Conservation (phyloP, 768 basidiomycete species). For the Tricholoma furcatifolium region DNA sequence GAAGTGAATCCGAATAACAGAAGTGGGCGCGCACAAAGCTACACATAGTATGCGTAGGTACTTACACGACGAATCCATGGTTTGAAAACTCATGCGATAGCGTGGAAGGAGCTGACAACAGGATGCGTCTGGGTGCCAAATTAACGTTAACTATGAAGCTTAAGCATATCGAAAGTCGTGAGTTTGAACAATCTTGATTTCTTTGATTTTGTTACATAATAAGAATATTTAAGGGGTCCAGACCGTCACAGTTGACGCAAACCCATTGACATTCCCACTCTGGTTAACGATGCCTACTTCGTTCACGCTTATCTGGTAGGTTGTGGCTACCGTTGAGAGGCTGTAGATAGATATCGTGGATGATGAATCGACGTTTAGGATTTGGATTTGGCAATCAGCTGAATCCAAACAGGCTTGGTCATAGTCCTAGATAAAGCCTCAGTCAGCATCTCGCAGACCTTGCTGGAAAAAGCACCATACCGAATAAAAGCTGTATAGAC, state of each 20-base stretch:
- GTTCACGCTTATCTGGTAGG: constrained; percentile 52
- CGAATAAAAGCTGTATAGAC: constrained; percentile 69
- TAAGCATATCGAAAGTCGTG: too few species aligned
- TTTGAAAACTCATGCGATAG: background rate
- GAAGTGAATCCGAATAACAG: constrained; percentile 3
- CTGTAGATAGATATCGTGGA: constrained; percentile 57
- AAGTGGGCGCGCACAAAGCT: too few species aligned
- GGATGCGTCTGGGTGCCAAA: background rate
- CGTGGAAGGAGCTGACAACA: too few species aligned
- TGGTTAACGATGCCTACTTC: constrained; percentile 47
- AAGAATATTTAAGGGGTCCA: constrained; percentile 35
- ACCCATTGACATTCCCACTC: constrained; percentile 52
- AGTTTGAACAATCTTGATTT: background rate
- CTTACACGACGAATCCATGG: too few species aligned
- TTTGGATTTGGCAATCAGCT: constrained; percentile 55
- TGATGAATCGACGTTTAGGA: constrained; percentile 48
- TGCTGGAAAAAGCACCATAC: constrained; percentile 22
- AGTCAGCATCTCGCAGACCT: background rate
- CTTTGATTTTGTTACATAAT: background rate
- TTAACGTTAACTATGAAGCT: too few species aligned
- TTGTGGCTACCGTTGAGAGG: constrained; percentile 58
- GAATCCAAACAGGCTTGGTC: constrained; percentile 43
- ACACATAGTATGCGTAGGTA: too few species aligned
- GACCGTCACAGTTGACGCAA: constrained; percentile 50
- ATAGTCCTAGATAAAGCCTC: constrained; percentile 42